A percentile compares a stretch with the other conserved stretches of the same genome.
Evolutionary conservation across 495 filamentous ascomycete species (phyloP).

Genomic region (Pyronema domesticum): DNA sequence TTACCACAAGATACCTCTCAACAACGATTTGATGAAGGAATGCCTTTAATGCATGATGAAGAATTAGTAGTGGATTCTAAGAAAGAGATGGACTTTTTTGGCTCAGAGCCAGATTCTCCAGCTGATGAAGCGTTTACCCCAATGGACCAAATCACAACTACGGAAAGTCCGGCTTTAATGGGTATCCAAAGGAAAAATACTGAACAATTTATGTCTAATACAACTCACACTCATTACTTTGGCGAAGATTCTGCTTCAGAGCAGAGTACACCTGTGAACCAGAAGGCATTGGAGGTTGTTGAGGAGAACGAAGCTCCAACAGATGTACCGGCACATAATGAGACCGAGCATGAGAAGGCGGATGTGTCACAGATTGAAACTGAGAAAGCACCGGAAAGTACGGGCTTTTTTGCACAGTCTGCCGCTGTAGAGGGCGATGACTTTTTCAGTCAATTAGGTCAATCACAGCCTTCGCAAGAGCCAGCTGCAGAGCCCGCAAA

Average conservation of each 20-base stretch:
- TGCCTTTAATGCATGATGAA: constrained; percentile 35
- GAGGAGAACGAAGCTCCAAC: background rate
- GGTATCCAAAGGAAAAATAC: constrained; percentile 41
- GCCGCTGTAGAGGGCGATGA: constrained; percentile 28
- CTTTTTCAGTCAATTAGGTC: constrained; percentile 34
- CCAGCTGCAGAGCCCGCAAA: constrained; percentile 5
- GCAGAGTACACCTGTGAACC: constrained; percentile 17
- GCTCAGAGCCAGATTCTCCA: constrained; percentile 18
- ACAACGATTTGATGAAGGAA: constrained; percentile 39
- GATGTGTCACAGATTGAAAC: background rate
- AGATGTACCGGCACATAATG: background rate
- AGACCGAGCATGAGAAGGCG: background rate
- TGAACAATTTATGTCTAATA: constrained; percentile 33
- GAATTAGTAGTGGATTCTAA: constrained; percentile 4
- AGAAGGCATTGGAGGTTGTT: constrained; percentile 1
- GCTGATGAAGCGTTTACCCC: constrained; percentile 31
- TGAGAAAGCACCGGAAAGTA: background rate
- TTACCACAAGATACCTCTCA: background rate
- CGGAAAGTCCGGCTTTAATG: background rate
- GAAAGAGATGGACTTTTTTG: constrained; percentile 8
- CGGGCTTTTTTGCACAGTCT: constrained; percentile 9
- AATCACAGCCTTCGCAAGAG: constrained; percentile 2
- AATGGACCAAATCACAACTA: background rate
- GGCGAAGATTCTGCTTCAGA: constrained; percentile 21
- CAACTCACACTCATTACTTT: constrained; percentile 14